A percentile compares a stretch with the other conserved stretches of the same genome.
Conservation (phyloP, 305 asterid genomes). For the Plantago lanceolata region DNA sequence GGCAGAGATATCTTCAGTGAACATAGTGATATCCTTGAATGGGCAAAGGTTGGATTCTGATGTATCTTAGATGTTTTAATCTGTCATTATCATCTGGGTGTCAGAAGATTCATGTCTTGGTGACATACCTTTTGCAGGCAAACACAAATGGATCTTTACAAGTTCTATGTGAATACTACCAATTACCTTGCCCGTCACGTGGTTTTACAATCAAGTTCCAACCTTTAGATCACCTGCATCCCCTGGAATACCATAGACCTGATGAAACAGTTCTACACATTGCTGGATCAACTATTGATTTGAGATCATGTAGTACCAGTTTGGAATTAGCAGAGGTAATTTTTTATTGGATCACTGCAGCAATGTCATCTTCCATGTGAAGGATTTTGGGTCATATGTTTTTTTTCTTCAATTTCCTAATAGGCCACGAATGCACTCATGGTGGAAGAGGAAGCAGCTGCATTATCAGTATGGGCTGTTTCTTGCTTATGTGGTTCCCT, state of each 20-base stretch:
- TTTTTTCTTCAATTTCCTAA: conserved; percentile 19
- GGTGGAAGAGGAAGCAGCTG: conserved; percentile 98
- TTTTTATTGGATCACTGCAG: neutral
- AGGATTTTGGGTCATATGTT: conserved; percentile 4
- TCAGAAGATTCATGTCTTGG: conserved; percentile 22
- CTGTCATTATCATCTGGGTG: conserved; percentile 13
- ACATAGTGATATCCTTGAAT: conserved; percentile 76
- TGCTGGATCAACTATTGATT: conserved; percentile 80
- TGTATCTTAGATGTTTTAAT: conserved; percentile 7
- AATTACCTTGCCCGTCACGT: conserved; percentile 56
- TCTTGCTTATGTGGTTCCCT: conserved; percentile 96
- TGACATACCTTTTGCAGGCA: conserved; percentile 48
- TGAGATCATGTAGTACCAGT: conserved; percentile 81
- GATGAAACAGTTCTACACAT: conserved; percentile 62
- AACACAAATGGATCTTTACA: conserved; percentile 76
- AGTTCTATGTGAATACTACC: conserved; percentile 80
- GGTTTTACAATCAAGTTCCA: conserved; percentile 82
- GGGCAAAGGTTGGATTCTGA: conserved; percentile 87
- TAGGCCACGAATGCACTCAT: conserved; percentile 81
- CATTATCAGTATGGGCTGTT: conserved; percentile 91
- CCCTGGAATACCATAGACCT: conserved; percentile 76
- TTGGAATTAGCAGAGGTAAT: conserved; percentile 83
- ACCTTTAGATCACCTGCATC: conserved; percentile 92
- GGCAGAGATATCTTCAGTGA: conserved; percentile 82
- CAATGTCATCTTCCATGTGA: conserved; percentile 1